Percentiles rank a stretch among this genome's conserved stretches.
phyloP scores from a whole-genome alignment of 225 moss, liverwort and hornwort genomes.

The Neckera pumila region DNA sequence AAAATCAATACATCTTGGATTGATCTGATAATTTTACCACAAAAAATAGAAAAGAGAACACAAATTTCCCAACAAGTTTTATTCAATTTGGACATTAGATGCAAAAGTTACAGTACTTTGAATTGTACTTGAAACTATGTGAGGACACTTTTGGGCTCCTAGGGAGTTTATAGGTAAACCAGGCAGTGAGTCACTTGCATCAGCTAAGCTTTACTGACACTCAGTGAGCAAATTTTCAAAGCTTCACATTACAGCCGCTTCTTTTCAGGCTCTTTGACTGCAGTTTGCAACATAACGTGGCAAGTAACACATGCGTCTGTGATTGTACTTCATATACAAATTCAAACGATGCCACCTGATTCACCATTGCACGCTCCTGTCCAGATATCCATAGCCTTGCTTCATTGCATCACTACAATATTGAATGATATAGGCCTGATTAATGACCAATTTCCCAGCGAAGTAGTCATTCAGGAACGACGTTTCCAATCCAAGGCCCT shows the following conservation, averaged over 20 bases:
- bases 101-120: too few relatives aligned
- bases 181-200: background rate
- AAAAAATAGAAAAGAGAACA: too few relatives aligned
- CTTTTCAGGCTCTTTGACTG: background rate
- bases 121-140: too few relatives aligned
- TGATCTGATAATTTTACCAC: too few relatives aligned
- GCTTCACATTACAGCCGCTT: background rate
- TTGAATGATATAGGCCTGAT: too few relatives aligned
- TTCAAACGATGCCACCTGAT: background rate
- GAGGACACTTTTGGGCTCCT: too few relatives aligned
- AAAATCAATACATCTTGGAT: too few relatives aligned
- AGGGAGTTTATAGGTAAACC: too few relatives aligned
- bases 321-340: background rate
- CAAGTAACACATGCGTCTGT: background rate
- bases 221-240: background rate
- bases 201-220: background rate
- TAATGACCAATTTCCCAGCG: too few relatives aligned
- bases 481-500: constrained; percentile 1
- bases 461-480: constrained; percentile 1
- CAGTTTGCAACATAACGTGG: background rate
- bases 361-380: background rate
- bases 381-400: background rate
- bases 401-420: background rate
- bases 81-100: too few relatives aligned
- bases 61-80: too few relatives aligned